Conservation (phyloP, 768 basidiomycete genomes). For the Mycena olivaceomarginata region DNA sequence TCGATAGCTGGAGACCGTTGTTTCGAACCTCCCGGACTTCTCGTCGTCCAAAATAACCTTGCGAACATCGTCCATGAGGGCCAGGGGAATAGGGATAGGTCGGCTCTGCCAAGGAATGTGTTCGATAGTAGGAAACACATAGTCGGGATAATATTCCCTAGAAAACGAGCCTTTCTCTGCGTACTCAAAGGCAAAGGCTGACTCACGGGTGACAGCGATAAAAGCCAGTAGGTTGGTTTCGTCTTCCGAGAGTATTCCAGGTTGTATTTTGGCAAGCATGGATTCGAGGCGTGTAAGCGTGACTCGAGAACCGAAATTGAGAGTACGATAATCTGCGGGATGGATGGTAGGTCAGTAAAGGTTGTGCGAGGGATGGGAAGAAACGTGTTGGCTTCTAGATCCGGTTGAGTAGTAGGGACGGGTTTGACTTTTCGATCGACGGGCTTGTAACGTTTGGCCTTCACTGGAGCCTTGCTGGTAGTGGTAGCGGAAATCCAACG, state of each 20-base stretch:
- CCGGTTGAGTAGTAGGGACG: no score
- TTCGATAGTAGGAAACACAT: conserved; percentile 47
- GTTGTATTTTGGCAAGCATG: conserved; percentile 41
- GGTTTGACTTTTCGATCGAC: no score
- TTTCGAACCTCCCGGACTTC: no score
- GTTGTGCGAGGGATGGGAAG: conserved; percentile 31
- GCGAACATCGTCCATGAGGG: conserved; percentile 45
- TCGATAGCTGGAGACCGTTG: no score
- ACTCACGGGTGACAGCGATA: conserved; percentile 36
- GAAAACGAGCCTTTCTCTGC: conserved; percentile 48
- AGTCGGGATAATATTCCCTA: conserved; percentile 49
- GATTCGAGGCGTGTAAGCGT: conserved; percentile 36
- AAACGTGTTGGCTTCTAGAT: not conserved
- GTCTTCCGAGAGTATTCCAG: not conserved
- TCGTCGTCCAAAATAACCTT: no score
- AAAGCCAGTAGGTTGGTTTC: conserved; percentile 44
- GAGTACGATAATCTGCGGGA: conserved; percentile 29
- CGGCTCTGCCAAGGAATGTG: conserved; percentile 49
- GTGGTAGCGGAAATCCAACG: no score
- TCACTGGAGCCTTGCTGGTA: no score
- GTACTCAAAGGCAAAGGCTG: conserved; percentile 49
- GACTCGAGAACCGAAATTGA: conserved; percentile 29
- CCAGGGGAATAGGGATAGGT: conserved; percentile 47
- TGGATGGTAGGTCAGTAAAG: conserved; percentile 29
- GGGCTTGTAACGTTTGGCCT: no score